A percentile compares a stretch with the other conserved stretches of the same genome.
Conservation (phyloP, 225 moss, liverwort and hornwort genomes). For the Climacium dendroides region DNA sequence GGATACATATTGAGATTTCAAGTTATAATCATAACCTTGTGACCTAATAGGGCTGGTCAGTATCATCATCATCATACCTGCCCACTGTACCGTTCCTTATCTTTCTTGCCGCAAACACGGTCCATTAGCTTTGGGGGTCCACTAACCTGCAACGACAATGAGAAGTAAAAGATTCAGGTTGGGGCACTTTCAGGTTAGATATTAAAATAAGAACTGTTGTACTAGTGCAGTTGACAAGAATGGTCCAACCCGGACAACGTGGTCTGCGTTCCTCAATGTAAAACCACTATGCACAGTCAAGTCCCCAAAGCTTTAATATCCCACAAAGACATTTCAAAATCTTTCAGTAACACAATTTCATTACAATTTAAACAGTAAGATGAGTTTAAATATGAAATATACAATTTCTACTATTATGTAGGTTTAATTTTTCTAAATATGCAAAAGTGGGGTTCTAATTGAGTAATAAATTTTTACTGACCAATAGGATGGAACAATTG, state of each 20-base stretch:
- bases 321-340: not conserved
- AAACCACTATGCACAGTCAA: not conserved
- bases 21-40: not conserved
- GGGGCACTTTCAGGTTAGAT: not conserved
- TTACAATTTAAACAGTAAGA: no score
- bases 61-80: constrained; percentile 12
- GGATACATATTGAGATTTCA: not conserved
- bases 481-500: not conserved
- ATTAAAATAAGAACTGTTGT: not conserved
- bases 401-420: not conserved
- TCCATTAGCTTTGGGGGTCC: constrained; percentile 80
- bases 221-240: not conserved
- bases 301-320: not conserved
- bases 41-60: not conserved
- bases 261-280: not conserved
- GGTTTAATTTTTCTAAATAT: not conserved
- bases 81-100: constrained; percentile 57
- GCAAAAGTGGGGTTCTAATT: not conserved
- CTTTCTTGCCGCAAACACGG: constrained; percentile 65
- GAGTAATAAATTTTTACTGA: not conserved
- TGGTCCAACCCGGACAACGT: not conserved
- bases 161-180: not conserved
- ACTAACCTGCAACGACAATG: constrained; percentile 38
- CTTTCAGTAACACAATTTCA: not conserved
- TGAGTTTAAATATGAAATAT: not conserved